These are phyloP conservation scores for Lepidium didymum DNA, from an alignment of 345 rosid species.

Conservation along the genomic window DNA sequence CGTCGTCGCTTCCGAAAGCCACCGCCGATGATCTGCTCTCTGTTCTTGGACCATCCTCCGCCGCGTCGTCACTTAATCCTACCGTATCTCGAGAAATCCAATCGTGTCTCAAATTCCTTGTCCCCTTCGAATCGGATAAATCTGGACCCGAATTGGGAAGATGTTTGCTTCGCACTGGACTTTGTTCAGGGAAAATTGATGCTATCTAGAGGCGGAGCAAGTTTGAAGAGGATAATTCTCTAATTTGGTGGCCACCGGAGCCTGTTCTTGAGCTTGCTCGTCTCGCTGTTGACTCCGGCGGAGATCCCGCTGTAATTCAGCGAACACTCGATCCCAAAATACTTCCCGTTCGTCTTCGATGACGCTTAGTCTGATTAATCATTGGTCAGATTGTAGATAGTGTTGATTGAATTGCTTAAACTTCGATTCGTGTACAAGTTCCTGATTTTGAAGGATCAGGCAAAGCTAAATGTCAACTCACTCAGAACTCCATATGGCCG, in stretches of 20 bases:
- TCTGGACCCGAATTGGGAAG: neutral
- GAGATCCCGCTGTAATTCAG: conserved; percentile 63
- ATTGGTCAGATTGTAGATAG: neutral
- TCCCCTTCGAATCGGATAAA: conserved; percentile 41
- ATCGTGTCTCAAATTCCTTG: conserved; percentile 73
- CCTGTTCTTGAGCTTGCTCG: conserved; percentile 81
- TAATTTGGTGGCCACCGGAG: conserved; percentile 92
- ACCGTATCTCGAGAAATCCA: conserved; percentile 43
- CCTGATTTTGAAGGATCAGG: conserved; percentile 55
- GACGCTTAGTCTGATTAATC: neutral
- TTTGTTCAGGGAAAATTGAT: conserved; percentile 12
- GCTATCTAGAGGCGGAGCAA: conserved; percentile 3
- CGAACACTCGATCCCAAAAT: conserved; percentile 61
- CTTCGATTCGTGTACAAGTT: conserved; percentile 33
- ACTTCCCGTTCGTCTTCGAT: conserved; percentile 40
- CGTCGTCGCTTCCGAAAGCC: conserved; percentile 44
- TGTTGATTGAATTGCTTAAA: neutral
- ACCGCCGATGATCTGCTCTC: conserved; percentile 67
- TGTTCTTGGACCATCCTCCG: conserved; percentile 46
- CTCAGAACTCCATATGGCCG: conserved; percentile 78
- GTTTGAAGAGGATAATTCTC: conserved; percentile 38
- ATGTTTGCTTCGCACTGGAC: conserved; percentile 21
- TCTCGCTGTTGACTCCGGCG: conserved; percentile 81
- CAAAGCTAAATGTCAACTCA: conserved; percentile 48
- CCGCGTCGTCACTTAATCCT: conserved; percentile 47